Evolutionary conservation across 2,329 filamentous ascomycete genomes (phyloP), one percentile per base, ranked within the genome.

Genomic region (Trichoderma guizhouense): DNA sequence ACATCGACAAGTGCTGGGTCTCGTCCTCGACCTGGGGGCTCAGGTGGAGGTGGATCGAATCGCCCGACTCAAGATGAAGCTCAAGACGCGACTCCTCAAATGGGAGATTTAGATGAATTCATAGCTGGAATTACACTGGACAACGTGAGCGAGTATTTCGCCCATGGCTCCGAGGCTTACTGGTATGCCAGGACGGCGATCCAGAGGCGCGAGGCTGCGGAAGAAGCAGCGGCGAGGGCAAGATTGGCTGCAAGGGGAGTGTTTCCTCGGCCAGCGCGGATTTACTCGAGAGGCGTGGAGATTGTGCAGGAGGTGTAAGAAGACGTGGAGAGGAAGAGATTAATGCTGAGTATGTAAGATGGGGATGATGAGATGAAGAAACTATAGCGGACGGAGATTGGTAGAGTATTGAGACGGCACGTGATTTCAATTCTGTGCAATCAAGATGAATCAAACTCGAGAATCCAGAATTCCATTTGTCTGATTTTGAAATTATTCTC

Each of bases 101-200:
- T 32, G 24, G 47, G 12, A 4, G 39, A 36, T n/a, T n/a, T 51
- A 30, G 63, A 60, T 3, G 68, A 70, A 1, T 62, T 63, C 8
- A 26, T 63, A 12, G 28, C 58, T 9, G 68, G 60, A 3, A 62
- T 70, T 7, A 28, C 34, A 1, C 2, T 70, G 21, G 68, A 70
- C 11, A 55, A 70, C n/a, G 68, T 70, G 7, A 70, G 68, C 21
- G 58, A 53, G 11, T 36, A 55, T 36, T 70, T 70, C n/a, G 58
- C 32, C 11, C 68, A 63, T 26, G 53, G 70, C 4, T 60, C 63
- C 3, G 36, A 68, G 3, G 55, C 18, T 3, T 68, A 69, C 28
- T 71, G 70, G 70, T 28, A 68, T 14, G 60, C 63, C 2, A 39
- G 64, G 24, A 71, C 63, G 61, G 51, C 51, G 32, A 58, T 64